A percentile compares a stretch with the other conserved stretches of the same genome.
Conservation (phyloP, 208 protist species). For the Wallacemonas collosoma region DNA sequence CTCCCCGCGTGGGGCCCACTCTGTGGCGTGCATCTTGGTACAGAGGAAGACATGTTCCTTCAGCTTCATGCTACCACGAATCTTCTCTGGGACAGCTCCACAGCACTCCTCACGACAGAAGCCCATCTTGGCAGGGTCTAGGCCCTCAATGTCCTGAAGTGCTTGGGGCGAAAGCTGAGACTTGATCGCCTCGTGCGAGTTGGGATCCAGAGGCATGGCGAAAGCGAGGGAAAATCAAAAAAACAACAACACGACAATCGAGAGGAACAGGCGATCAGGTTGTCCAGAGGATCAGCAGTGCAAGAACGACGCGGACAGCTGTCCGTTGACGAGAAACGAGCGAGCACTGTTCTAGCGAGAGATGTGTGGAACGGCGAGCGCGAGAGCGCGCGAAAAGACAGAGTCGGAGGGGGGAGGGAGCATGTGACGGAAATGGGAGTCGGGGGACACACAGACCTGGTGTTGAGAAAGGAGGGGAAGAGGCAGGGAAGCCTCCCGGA, state of each 20-base stretch:
- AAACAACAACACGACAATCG: conserved; percentile 1
- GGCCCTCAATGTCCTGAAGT: conserved; percentile 86
- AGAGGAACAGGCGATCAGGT: background rate
- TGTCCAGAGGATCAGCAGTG: too few species aligned
- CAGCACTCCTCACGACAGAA: conserved; percentile 90
- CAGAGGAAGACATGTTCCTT: conserved; percentile 81
- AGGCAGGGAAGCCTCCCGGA: too few species aligned
- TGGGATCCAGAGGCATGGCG: conserved; percentile 30
- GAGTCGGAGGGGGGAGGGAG: too few species aligned
- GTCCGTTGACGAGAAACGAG: background rate
- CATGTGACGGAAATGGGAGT: too few species aligned
- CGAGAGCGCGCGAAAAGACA: too few species aligned
- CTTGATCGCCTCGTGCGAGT: conserved; percentile 68
- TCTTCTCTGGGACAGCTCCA: conserved; percentile 60
- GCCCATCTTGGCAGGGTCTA: conserved; percentile 72
- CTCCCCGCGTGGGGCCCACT: conserved; percentile 67
- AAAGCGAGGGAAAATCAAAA: background rate
- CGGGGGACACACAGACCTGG: too few species aligned
- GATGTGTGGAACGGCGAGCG: too few species aligned
- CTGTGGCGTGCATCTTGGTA: conserved; percentile 50
- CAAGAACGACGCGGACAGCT: background rate
- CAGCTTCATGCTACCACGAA: conserved; percentile 81
- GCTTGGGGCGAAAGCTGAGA: conserved; percentile 50
- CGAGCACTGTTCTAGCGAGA: too few species aligned
- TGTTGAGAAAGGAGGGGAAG: too few species aligned